Conservation (phyloP, 805 yeast genomes). For the Isabelozyma heimii region DNA sequence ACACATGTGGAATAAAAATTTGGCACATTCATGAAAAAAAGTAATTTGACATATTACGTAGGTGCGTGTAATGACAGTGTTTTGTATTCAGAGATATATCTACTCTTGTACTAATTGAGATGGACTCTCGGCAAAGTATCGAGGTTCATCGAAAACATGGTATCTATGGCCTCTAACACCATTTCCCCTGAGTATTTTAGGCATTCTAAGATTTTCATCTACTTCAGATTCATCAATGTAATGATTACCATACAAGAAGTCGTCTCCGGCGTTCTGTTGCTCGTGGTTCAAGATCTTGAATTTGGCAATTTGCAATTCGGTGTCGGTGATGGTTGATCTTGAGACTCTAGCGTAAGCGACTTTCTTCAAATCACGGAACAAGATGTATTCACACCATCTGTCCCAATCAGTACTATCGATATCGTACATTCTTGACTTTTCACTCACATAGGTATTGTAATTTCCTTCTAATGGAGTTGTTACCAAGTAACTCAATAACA, state of each 20-base stretch:
- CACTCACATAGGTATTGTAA: constrained; percentile 87
- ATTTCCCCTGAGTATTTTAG: constrained; percentile 74
- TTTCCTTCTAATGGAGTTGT: constrained; percentile 86
- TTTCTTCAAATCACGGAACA: constrained; percentile 82
- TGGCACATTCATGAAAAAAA: too few species aligned
- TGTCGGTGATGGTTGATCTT: constrained; percentile 91
- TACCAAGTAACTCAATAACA: constrained; percentile 86
- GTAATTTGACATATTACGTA: background rate
- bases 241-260: constrained; percentile 52
- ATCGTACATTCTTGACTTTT: constrained; percentile 82
- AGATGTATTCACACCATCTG: constrained; percentile 97
- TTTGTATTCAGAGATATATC: too few species aligned
- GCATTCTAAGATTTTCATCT: constrained; percentile 68
- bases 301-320: constrained; percentile 94
- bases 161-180: constrained; percentile 92
- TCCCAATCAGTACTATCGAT: constrained; percentile 94
- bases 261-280: constrained; percentile 31
- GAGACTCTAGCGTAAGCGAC: constrained; percentile 93
- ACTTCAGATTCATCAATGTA: constrained; percentile 57
- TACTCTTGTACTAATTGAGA: background rate
- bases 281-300: constrained; percentile 56
- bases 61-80: background rate
- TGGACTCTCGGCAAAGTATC: constrained; percentile 54
- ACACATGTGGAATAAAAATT: too few species aligned
- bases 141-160: constrained; percentile 94